These are phyloP conservation scores for Tetradesmus lagerheimii DNA, from an alignment of 139 green algal genomes.

Conservation along the genomic window DNA sequence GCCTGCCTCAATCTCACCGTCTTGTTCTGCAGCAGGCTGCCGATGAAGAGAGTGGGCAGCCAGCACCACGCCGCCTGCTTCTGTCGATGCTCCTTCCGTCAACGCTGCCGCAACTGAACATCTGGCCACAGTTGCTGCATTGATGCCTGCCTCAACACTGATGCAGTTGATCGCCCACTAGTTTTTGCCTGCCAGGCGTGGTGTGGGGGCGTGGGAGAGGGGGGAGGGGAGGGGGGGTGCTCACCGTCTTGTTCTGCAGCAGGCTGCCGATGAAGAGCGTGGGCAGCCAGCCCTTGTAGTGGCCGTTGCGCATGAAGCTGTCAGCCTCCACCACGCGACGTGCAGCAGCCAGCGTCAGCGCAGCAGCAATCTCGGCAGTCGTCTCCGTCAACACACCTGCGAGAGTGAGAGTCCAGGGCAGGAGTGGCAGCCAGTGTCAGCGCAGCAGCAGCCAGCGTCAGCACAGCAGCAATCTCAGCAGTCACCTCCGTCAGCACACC, in stretches of 20 bases:
- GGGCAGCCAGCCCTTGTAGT: constrained; percentile 98
- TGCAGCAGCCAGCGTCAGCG: constrained; percentile 94
- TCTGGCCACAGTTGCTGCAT: too few species aligned
- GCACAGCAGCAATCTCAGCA: not conserved
- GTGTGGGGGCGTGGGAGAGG: too few species aligned
- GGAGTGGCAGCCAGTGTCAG: not conserved
- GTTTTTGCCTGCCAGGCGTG: too few species aligned
- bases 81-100: too few species aligned
- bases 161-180: too few species aligned
- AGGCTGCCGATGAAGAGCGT: constrained; percentile 92
- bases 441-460: not conserved
- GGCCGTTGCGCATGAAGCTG: constrained; percentile 94
- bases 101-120: too few species aligned
- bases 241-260: constrained; percentile 67
- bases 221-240: not conserved
- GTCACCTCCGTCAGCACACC: not conserved
- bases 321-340: constrained; percentile 95
- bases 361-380: constrained; percentile 95
- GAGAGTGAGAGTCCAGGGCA: not conserved
- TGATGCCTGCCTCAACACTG: too few species aligned
- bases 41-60: not conserved
- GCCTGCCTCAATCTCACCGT: not conserved
- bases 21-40: not conserved
- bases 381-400: constrained; percentile 95
- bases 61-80: too few species aligned